A percentile compares a stretch with the other conserved stretches of the same genome.
Conservation (phyloP, 306 rosid species). For the Hippophae gyantsensis region DNA sequence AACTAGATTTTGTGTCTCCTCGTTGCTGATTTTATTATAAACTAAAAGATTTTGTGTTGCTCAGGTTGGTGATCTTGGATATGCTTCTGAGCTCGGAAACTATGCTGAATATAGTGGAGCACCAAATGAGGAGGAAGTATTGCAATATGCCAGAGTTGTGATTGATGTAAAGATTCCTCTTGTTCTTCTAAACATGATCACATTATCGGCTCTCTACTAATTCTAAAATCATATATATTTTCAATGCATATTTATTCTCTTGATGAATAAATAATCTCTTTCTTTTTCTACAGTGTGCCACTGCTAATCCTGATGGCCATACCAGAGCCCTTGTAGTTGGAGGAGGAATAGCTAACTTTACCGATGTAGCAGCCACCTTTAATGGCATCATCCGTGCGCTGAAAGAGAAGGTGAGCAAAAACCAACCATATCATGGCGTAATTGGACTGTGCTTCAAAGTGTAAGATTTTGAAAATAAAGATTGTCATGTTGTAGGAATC, state of each 20-base stretch:
- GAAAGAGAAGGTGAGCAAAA: constrained; percentile 68
- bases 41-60: constrained; percentile 3
- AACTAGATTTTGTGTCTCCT: constrained; percentile 10
- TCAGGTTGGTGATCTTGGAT: constrained; percentile 97
- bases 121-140: constrained; percentile 93
- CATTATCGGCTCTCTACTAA: constrained; percentile 1
- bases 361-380: constrained; percentile 94
- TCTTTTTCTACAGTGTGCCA: constrained; percentile 63
- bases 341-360: constrained; percentile 95
- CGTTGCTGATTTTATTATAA: constrained; percentile 5
- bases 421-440: constrained; percentile 1
- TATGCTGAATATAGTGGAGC: constrained; percentile 98
- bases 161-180: constrained; percentile 55
- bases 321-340: constrained; percentile 89
- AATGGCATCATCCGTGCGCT: constrained; percentile 87
- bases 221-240: background rate
- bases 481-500: constrained; percentile 48
- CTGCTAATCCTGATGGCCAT: constrained; percentile 79
- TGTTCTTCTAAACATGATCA: constrained; percentile 1
- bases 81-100: constrained; percentile 89
- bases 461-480: constrained; percentile 17
- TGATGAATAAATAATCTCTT: constrained; percentile 17
- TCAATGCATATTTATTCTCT: constrained; percentile 4
- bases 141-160: constrained; percentile 94
- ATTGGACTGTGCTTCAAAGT: constrained; percentile 2